Evolutionary conservation across 805 yeast genomes (phyloP).

Genomic region (Saturnispora bothae): DNA sequence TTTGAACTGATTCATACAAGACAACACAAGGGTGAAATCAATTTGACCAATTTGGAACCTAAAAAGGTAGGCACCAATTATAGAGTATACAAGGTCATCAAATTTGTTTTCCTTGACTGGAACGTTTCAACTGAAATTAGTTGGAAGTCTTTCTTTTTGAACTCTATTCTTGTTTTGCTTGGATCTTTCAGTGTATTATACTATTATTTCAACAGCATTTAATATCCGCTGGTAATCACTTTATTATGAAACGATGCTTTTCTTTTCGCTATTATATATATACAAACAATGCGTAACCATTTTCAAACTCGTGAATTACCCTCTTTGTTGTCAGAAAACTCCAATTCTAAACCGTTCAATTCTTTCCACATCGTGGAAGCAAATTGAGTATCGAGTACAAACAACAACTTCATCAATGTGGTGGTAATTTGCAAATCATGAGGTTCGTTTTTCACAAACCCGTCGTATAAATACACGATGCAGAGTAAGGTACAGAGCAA

Average conservation of each 20-base stretch:
- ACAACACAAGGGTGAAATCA: constrained; percentile 2
- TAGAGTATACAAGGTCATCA: neutral
- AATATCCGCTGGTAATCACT: constrained; percentile 6
- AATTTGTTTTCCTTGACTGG: constrained; percentile 17
- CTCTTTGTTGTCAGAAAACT: constrained; percentile 1
- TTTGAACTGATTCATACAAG: neutral
- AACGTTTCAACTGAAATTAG: constrained; percentile 10
- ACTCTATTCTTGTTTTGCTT: neutral
- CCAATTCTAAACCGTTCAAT: constrained; percentile 6
- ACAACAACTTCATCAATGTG: constrained; percentile 3
- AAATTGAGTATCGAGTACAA: constrained; percentile 8
- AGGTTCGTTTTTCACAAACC: neutral
- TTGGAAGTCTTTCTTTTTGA: constrained; percentile 3
- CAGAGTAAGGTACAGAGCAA: neutral
- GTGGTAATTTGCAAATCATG: neutral
- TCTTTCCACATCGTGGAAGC: constrained; percentile 8
- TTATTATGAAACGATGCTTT: constrained; percentile 14
- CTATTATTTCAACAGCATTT: no score
- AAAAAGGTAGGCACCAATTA: constrained; percentile 4
- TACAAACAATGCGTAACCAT: neutral
- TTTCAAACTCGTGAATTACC: neutral
- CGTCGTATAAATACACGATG: constrained; percentile 1
- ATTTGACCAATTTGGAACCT: constrained; percentile 6
- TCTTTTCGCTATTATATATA: neutral
- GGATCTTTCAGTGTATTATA: no score